Evolutionary conservation across 176 grass and related monocot species (phyloP).

Genomic region (Ensete glaucum): DNA sequence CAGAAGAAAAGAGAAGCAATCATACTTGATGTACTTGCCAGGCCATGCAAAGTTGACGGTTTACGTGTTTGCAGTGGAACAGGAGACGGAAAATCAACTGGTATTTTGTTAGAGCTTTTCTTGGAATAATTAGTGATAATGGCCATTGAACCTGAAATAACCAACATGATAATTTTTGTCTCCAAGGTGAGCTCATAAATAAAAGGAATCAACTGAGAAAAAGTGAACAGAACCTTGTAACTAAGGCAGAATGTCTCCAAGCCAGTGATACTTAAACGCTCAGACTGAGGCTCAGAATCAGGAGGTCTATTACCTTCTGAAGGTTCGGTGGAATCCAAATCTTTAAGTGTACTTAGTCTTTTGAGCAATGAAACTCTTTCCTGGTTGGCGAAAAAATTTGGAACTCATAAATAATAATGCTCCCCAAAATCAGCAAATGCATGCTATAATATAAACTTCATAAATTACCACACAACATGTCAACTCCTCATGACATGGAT

Average conservation of each 20-base stretch:
- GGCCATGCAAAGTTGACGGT: slow-evolving; percentile 65
- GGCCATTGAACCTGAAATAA: slow-evolving; percentile 89
- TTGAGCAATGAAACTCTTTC: slow-evolving; percentile 83
- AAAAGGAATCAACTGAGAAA: slow-evolving; percentile 8
- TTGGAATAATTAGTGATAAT: slow-evolving; percentile 90
- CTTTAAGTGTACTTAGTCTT: slow-evolving; percentile 65
- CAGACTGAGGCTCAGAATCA: slow-evolving; percentile 39
- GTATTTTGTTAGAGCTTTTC: slow-evolving; percentile 93
- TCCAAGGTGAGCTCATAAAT: background rate
- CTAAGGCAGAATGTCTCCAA: slow-evolving; percentile 82
- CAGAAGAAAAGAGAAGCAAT: slow-evolving; percentile 7
- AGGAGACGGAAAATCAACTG: slow-evolving; percentile 89
- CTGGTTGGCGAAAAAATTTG: slow-evolving; percentile 37
- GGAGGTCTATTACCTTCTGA: slow-evolving; percentile 41
- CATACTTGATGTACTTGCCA: slow-evolving; percentile 96
- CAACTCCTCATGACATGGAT: slow-evolving; percentile 89
- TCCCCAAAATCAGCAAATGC: slow-evolving; percentile 3
- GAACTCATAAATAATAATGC: slow-evolving; percentile 7
- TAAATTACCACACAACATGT: slow-evolving; percentile 87
- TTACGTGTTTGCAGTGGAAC: slow-evolving; percentile 98
- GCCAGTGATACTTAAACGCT: slow-evolving; percentile 62
- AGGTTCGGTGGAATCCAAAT: slow-evolving; percentile 44
- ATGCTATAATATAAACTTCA: slow-evolving; percentile 16
- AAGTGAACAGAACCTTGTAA: slow-evolving; percentile 58
- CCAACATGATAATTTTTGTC: slow-evolving; percentile 7